Evolutionary conservation across 345 rosid species (phyloP).

Genomic region (Toxicodendron radicans): DNA sequence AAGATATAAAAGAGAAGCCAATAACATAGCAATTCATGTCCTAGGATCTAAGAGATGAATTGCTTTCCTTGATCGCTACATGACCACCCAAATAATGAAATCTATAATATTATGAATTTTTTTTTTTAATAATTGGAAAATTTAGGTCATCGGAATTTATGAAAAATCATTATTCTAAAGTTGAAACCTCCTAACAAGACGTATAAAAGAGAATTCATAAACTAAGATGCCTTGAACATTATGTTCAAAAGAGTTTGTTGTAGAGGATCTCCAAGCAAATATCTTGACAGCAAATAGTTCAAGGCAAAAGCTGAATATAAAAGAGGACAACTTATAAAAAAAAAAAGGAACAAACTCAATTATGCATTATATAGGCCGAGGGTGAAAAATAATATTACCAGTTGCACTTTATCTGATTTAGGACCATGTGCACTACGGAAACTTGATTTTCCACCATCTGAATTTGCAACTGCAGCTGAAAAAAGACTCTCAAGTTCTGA

Average conservation of each 20-base stretch:
- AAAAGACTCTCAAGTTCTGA: conserved; percentile 92
- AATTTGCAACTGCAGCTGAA: conserved; percentile 62
- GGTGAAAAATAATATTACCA: conserved; percentile 49
- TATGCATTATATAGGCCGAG: not conserved
- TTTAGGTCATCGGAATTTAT: not conserved
- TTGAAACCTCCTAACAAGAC: not conserved
- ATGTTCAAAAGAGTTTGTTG: not conserved
- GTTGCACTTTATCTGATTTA: conserved; percentile 85
- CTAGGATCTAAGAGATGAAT: not conserved
- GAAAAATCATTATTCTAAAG: not conserved
- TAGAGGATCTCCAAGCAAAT: not conserved
- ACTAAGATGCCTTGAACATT: not conserved
- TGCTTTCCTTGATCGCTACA: not conserved
- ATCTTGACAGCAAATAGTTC: not conserved
- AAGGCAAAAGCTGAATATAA: not conserved
- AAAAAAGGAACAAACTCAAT: not conserved
- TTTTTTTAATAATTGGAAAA: not conserved
- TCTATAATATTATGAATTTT: too few species aligned
- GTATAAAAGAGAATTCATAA: not conserved
- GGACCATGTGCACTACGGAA: conserved; percentile 45
- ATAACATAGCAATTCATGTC: not conserved
- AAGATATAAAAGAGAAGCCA: not conserved
- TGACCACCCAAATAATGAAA: not conserved
- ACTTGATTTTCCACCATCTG: conserved; percentile 51
- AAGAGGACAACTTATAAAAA: not conserved